Evolutionary conservation across 805 yeast species (phyloP).

Genomic region (Kodamaea jinghongensis): DNA sequence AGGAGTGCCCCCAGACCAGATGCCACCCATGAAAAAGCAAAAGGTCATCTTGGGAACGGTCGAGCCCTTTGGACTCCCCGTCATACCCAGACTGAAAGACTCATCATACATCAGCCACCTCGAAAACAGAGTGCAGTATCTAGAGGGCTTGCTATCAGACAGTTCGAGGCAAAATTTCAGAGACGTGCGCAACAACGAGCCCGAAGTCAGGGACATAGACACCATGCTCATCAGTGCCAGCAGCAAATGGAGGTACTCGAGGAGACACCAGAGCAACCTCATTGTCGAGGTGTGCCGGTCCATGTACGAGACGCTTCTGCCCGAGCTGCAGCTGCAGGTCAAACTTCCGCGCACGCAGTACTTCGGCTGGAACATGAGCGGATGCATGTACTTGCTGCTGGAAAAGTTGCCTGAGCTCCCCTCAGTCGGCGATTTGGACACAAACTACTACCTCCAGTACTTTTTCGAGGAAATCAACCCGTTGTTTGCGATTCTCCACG

Average conservation of each 20-base stretch:
- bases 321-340: slow-evolving; percentile 32
- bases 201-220: slow-evolving; percentile 17
- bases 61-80: slow-evolving; percentile 20
- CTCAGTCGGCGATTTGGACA: slow-evolving; percentile 14
- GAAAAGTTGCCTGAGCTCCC: slow-evolving; percentile 36
- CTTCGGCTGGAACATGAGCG: slow-evolving; percentile 68
- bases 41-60: slow-evolving; percentile 12
- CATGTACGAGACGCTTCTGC: slow-evolving; percentile 30
- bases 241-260: slow-evolving; percentile 47
- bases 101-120: slow-evolving; percentile 29
- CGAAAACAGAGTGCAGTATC: slow-evolving; percentile 40
- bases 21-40: slow-evolving; percentile 11
- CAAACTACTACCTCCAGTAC: slow-evolving; percentile 29
- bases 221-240: slow-evolving; percentile 23
- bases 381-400: slow-evolving; percentile 45
- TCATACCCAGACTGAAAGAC: slow-evolving; percentile 13
- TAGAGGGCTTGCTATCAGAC: slow-evolving; percentile 30
- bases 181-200: slow-evolving; percentile 15
- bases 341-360: slow-evolving; percentile 55
- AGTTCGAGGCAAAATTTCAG: slow-evolving; percentile 14
- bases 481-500: slow-evolving; percentile 51
- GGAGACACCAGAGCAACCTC: slow-evolving; percentile 45
- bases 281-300: slow-evolving; percentile 38
- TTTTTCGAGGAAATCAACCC: slow-evolving; percentile 53
- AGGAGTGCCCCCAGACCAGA: slow-evolving; percentile 1